A percentile compares a stretch with the other conserved stretches of the same genome.
Evolutionary conservation across 306 rosid species (phyloP).

Genomic region (Herpetospermum pedunculosum): DNA sequence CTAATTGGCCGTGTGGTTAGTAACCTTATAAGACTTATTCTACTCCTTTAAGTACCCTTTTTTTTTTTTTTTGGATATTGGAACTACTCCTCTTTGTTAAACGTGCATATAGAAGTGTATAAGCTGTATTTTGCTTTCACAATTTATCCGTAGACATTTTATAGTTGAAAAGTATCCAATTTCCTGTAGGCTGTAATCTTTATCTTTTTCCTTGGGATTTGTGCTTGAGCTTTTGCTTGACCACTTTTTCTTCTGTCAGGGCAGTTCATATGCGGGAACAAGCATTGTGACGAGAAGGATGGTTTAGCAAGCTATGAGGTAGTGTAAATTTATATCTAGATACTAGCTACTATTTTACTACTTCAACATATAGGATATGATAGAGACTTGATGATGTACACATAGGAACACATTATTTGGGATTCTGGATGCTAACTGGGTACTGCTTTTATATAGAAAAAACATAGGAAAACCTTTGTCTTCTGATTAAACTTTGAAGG

Average conservation of each 20-base stretch:
- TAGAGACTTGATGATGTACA: background rate
- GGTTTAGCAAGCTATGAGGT: conserved; percentile 85
- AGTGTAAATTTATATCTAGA: background rate
- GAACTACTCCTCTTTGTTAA: background rate
- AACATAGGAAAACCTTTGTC: background rate
- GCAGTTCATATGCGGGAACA: conserved; percentile 79
- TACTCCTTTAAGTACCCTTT: background rate
- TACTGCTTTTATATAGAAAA: background rate
- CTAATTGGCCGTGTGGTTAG: background rate
- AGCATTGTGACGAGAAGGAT: conserved; percentile 61
- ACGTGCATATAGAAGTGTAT: background rate
- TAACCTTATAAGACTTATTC: background rate
- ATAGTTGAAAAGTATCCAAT: background rate
- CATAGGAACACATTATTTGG: background rate
- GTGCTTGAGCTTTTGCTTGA: conserved; percentile 15
- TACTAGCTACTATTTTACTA: background rate
- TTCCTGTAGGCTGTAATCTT: background rate
- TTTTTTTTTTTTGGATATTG: background rate
- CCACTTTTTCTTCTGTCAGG: conserved; percentile 45
- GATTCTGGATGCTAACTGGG: background rate
- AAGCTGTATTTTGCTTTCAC: background rate
- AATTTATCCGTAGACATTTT: background rate
- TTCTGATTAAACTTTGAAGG: background rate
- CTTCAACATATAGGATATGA: background rate
- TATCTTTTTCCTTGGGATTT: background rate